These are phyloP conservation scores for Apiotrichum sp. DNA, from an alignment of 1,284 basidiomycete species.

Conservation along the genomic window DNA sequence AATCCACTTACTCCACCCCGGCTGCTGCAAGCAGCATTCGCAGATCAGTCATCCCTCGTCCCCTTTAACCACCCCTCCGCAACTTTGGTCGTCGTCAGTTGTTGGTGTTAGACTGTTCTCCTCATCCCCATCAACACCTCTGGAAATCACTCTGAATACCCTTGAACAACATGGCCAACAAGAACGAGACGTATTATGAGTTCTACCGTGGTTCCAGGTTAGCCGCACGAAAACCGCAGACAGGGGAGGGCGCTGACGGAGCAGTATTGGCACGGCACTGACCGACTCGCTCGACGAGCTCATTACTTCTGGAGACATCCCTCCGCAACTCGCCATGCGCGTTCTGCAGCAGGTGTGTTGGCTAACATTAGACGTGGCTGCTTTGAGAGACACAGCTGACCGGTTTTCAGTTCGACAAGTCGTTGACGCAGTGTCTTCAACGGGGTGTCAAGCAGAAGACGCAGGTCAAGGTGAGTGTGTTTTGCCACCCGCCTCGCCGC, in stretches of 20 bases:
- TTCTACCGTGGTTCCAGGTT: constrained; percentile 61
- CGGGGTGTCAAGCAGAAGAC: constrained; percentile 90
- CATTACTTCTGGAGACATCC: constrained; percentile 93
- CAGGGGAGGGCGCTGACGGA: not conserved
- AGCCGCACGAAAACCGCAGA: not conserved
- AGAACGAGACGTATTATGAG: constrained; percentile 67
- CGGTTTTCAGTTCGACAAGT: constrained; percentile 80
- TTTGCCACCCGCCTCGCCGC: not conserved
- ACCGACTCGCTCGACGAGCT: constrained; percentile 99
- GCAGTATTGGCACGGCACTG: constrained; percentile 89
- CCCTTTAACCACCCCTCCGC: too few relatives aligned
- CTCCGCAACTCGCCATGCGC: constrained; percentile 95
- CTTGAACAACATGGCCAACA: constrained; percentile 21
- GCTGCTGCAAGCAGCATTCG: too few relatives aligned
- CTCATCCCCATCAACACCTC: too few relatives aligned
- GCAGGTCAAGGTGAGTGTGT: constrained; percentile 65
- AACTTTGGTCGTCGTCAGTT: too few relatives aligned
- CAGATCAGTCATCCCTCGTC: too few relatives aligned
- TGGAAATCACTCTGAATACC: too few relatives aligned
- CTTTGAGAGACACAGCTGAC: not conserved
- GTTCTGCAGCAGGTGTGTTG: constrained; percentile 82
- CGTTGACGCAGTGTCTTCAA: constrained; percentile 79
- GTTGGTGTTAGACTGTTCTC: too few relatives aligned
- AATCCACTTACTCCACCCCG: too few relatives aligned
- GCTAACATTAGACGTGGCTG: not conserved